Evolutionary conservation across 352 stramenopile species (phyloP).

Genomic region (Albugo candida): DNA sequence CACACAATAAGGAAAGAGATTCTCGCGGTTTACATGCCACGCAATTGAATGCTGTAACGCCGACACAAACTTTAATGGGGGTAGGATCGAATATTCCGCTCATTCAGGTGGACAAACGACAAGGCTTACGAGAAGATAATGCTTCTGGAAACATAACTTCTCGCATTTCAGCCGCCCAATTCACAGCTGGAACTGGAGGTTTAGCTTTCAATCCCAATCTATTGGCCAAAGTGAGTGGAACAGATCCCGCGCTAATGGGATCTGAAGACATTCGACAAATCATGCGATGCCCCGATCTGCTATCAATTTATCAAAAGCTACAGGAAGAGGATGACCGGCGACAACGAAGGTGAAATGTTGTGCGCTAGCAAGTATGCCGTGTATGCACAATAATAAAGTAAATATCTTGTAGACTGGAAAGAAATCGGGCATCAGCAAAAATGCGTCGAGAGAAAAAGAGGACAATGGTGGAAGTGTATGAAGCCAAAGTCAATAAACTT

Average conservation of each 20-base stretch:
- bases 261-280: constrained; percentile 78
- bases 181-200: constrained; percentile 57
- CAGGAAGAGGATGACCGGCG: constrained; percentile 70
- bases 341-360: constrained; percentile 20
- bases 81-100: too few relatives aligned
- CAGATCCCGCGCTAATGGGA: constrained; percentile 52
- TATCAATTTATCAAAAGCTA: constrained; percentile 79
- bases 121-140: neutral
- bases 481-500: constrained; percentile 71
- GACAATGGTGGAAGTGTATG: constrained; percentile 74
- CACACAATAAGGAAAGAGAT: too few relatives aligned
- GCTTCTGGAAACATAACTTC: constrained; percentile 17
- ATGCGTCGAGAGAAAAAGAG: constrained; percentile 79
- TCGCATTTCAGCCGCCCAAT: constrained; percentile 56
- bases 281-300: constrained; percentile 58
- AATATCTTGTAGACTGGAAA: constrained; percentile 19
- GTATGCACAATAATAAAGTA: neutral
- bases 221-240: constrained; percentile 57
- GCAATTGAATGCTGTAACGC: too few relatives aligned
- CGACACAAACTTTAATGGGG: too few relatives aligned
- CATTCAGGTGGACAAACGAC: too few relatives aligned
- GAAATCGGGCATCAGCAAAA: constrained; percentile 58
- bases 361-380: neutral
- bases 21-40: too few relatives aligned
- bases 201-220: constrained; percentile 62